Percentiles rank a stretch among this genome's conserved stretches.
Evolutionary conservation across 2,329 filamentous ascomycete species (phyloP).

Genomic region (Ophiostoma sp.): DNA sequence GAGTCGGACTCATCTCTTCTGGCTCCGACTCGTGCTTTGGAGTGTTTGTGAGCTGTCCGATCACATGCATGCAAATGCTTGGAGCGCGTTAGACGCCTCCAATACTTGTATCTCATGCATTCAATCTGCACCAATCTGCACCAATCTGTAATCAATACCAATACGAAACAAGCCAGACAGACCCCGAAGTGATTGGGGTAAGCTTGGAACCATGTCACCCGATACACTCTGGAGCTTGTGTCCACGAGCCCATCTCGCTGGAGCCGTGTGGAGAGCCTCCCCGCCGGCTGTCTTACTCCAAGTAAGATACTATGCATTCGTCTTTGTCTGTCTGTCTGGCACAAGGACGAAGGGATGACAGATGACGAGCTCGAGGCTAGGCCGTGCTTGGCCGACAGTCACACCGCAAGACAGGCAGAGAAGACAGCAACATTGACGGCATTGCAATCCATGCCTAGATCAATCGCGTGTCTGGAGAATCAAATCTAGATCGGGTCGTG

Average conservation of each 20-base stretch:
- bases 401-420: not conserved
- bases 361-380: slow-evolving; percentile 7
- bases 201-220: slow-evolving; percentile 8
- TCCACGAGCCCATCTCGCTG: slow-evolving; percentile 2
- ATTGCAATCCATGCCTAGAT: no score
- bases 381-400: not conserved
- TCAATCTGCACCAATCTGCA: no score
- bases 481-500: not conserved
- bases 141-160: not conserved
- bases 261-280: slow-evolving; percentile 2
- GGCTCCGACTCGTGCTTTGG: no score
- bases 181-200: not conserved
- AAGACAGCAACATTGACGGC: no score
- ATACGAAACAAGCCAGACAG: not conserved
- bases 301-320: no score
- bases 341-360: not conserved
- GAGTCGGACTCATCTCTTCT: not conserved
- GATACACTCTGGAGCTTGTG: not conserved
- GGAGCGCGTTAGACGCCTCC: not conserved
- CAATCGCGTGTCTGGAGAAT: not conserved
- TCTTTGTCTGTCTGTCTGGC: not conserved
- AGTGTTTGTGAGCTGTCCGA: not conserved
- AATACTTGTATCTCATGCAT: not conserved
- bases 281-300: not conserved
- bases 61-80: slow-evolving; percentile 3